Conservation (phyloP, 2,329 filamentous ascomycete genomes). For the Hymenoscyphus linearis region DNA sequence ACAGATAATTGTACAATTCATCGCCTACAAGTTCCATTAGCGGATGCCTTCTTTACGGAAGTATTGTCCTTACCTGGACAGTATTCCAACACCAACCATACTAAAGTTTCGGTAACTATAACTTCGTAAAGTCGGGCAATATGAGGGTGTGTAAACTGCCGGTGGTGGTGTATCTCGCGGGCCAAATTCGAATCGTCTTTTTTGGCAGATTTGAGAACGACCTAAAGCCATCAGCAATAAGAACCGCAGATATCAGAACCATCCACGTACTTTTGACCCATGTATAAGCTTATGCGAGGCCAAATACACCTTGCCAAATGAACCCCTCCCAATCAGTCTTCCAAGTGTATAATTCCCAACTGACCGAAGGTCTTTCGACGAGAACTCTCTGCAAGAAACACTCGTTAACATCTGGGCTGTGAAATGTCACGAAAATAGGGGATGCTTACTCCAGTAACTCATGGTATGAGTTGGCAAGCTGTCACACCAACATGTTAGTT, state of each 20-base stretch:
- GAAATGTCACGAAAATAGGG: neutral
- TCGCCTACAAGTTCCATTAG: conserved; percentile 55
- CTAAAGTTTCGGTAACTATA: conserved; percentile 88
- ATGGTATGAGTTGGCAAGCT: conserved; percentile 97
- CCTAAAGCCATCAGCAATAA: conserved; percentile 45
- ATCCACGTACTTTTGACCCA: conserved; percentile 74
- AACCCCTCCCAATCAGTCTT: conserved; percentile 90
- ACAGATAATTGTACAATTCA: conserved; percentile 93
- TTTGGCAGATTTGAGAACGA: conserved; percentile 96
- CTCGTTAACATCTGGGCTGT: conserved; percentile 19
- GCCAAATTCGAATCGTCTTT: conserved; percentile 94
- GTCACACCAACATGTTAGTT: conserved; percentile 33
- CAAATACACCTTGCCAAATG: conserved; percentile 97
- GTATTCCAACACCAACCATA: conserved; percentile 96
- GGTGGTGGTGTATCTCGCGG: conserved; percentile 96
- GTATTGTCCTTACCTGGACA: conserved; percentile 64
- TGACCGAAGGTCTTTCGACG: conserved; percentile 80
- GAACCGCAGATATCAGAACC: neutral
- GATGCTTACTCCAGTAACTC: conserved; percentile 83
- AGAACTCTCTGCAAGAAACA: conserved; percentile 69
- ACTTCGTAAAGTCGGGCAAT: conserved; percentile 97
- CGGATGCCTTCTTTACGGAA: conserved; percentile 29
- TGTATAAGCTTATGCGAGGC: conserved; percentile 96
- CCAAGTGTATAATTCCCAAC: conserved; percentile 95
- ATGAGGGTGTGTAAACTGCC: conserved; percentile 95